Evolutionary conservation across 2,329 filamentous ascomycete genomes (phyloP).

Genomic region (Calonectria pseudoreteaudii): DNA sequence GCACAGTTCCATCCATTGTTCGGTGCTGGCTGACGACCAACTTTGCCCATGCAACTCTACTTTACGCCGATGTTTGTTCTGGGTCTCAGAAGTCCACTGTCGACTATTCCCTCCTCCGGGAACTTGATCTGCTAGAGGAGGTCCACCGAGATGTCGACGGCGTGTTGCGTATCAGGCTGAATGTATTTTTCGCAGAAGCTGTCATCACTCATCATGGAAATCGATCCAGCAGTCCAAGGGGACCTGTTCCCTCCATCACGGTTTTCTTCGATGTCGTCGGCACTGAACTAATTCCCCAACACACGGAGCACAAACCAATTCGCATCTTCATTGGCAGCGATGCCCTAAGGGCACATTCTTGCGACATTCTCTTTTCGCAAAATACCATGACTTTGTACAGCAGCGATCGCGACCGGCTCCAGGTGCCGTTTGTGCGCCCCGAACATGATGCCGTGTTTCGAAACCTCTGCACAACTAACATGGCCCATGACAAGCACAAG

Average conservation of each 20-base stretch:
- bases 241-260: slow-evolving; percentile 78
- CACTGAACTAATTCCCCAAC: slow-evolving; percentile 55
- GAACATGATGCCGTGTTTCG: slow-evolving; percentile 88
- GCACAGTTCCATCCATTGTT: slow-evolving; percentile 92
- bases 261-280: slow-evolving; percentile 82
- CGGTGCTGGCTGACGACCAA: slow-evolving; percentile 94
- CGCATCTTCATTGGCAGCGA: slow-evolving; percentile 94
- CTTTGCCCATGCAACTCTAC: slow-evolving; percentile 88
- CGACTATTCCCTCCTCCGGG: slow-evolving; percentile 78
- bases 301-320: slow-evolving; percentile 68
- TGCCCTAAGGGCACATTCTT: slow-evolving; percentile 84
- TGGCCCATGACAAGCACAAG: slow-evolving; percentile 66
- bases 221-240: slow-evolving; percentile 77
- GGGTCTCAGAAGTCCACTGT: slow-evolving; percentile 91
- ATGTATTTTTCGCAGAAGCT: slow-evolving; percentile 92
- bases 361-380: slow-evolving; percentile 91
- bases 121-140: slow-evolving; percentile 76
- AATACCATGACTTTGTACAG: slow-evolving; percentile 91
- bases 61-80: slow-evolving; percentile 93
- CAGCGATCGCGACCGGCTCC: slow-evolving; percentile 86
- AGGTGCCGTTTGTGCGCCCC: slow-evolving; percentile 90
- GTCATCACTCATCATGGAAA: slow-evolving; percentile 82
- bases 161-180: slow-evolving; percentile 76
- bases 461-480: slow-evolving; percentile 73
- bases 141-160: slow-evolving; percentile 76